A percentile compares a stretch with the other conserved stretches of the same genome.
Conservation (phyloP, 1,139 yeast species). For the Entelexis paramagnoliae region DNA sequence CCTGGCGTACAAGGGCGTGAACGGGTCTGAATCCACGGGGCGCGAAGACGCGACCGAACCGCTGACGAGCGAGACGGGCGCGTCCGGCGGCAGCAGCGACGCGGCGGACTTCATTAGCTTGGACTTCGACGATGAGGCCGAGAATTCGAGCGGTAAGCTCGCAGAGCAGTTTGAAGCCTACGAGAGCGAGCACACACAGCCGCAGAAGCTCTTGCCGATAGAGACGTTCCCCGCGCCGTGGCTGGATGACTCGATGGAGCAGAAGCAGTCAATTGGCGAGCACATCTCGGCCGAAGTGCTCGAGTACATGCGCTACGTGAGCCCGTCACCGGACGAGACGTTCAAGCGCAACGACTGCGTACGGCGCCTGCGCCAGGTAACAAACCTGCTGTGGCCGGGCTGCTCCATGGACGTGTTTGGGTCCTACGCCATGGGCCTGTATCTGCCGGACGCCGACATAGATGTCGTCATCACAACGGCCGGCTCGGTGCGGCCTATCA, state of each 20-base stretch:
- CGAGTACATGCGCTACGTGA: constrained; percentile 76
- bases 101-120: constrained; percentile 30
- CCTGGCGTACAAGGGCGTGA: neutral
- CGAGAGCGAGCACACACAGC: constrained; percentile 21
- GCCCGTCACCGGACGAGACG: constrained; percentile 75
- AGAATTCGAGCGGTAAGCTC: constrained; percentile 21
- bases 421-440: constrained; percentile 87
- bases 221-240: constrained; percentile 50
- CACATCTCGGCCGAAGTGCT: constrained; percentile 82
- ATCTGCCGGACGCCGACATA: constrained; percentile 91
- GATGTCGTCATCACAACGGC: constrained; percentile 80
- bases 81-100: neutral
- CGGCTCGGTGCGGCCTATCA: constrained; percentile 37
- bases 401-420: constrained; percentile 86
- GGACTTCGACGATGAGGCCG: constrained; percentile 25
- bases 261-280: constrained; percentile 64
- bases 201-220: neutral
- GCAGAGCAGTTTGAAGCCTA: constrained; percentile 25
- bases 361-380: constrained; percentile 46
- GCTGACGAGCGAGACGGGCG: neutral
- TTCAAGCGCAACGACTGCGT: constrained; percentile 59
- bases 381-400: constrained; percentile 62
- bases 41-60: neutral
- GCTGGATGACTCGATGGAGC: constrained; percentile 47
- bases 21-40: neutral